Evolutionary conservation across 2,329 filamentous ascomycete species (phyloP), one percentile per base, ranked within the genome.

Genomic region (Fusarium sp.): DNA sequence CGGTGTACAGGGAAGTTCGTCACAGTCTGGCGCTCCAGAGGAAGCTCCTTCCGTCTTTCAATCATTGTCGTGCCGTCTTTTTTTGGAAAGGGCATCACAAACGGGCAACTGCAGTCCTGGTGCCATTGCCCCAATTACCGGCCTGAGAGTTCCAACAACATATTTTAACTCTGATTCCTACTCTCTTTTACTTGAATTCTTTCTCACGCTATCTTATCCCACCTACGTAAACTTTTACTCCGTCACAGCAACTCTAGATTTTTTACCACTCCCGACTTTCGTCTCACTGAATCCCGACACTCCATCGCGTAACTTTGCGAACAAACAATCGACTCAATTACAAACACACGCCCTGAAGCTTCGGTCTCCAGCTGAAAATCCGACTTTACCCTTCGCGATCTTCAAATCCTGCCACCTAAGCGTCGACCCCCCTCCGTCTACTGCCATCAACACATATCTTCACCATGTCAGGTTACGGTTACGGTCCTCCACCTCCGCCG

Each of bases 401-500:
- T 26, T 30, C 38, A 36, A 71, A 8, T 34, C 47, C 52, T 34
- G 44, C 28, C 47, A 26, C 18, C 22, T 41, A 11, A 59, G 38
- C 61, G 24, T 55, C 41, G 24, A 69, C 7, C 34, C 62, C 26
- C 54, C 32, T 28, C 22, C 52, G 36, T 30, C 38, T 18, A 45
- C 28, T 59, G 30, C 26, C 39, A 20, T n/a, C 44, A 28, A 57
- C 45, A 50, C 57, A 17, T 20, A 18, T 24, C 36, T 42, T 52
- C 50, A 58, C 36, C 56, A 88, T 88, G 87, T 83, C 87, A 28
- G 79, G 81, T 38, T 89, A 89, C 82, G 86, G 84, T 60, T 89
- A 89, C 82, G 87, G 84, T n/a, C 87, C 86, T 28, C 86, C 87
- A 62, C 87, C 87, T 18, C 86, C 87, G 24, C 84, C 87, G 9